Percentiles rank a stretch among this genome's conserved stretches.
phyloP scores from a whole-genome alignment of 345 rosid genomes.

The Citrus sinensis region DVS_A1.0 CM039163.1:30912501-30913000 shows the following conservation, averaged over 20 bases:
- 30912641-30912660: constrained; percentile 86
- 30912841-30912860: constrained; percentile 18
- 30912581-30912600: constrained; percentile 63
- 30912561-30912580: constrained; percentile 66
- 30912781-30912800: constrained; percentile 46
- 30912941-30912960: background rate
- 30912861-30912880: constrained; percentile 16
- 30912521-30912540: background rate
- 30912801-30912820: constrained; percentile 40
- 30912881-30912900: background rate
- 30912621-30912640: constrained; percentile 69
- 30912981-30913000: background rate
- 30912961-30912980: background rate
- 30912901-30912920: background rate
- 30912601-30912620: constrained; percentile 72
- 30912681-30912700: constrained; percentile 46
- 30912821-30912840: constrained; percentile 8
- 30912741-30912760: constrained; percentile 1
- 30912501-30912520: background rate
- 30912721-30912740: background rate
- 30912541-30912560: constrained; percentile 46
- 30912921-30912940: background rate
- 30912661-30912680: constrained; percentile 76
- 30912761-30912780: background rate
- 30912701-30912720: no score